These are phyloP conservation scores for Melastoma malabathricum DNA, from an alignment of 345 rosid genomes.

Conservation along the genomic window DNA sequence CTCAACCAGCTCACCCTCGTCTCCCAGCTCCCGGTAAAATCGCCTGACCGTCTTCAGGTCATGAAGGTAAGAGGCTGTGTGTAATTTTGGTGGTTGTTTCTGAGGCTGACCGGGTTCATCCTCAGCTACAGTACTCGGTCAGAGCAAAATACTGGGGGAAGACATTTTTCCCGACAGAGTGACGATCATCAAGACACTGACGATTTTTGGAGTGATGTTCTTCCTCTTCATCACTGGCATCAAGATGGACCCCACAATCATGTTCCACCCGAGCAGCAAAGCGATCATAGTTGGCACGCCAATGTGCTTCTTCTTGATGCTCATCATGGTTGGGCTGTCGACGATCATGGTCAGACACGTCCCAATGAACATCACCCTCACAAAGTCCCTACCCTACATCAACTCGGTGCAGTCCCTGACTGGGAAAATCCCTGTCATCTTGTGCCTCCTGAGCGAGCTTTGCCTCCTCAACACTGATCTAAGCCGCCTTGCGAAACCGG, in stretches of 20 bases:
- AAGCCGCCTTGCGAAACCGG: slow-evolving; percentile 25
- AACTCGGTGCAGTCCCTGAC: slow-evolving; percentile 14
- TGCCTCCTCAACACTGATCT: slow-evolving; percentile 23
- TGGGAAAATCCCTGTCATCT: slow-evolving; percentile 21
- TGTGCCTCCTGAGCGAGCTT: slow-evolving; percentile 23
- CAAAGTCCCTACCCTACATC: neutral
- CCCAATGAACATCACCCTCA: neutral
- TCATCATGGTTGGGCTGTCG: neutral
- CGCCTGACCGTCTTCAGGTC: neutral
- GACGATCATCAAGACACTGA: slow-evolving; percentile 1
- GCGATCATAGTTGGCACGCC: slow-evolving; percentile 13
- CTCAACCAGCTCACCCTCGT: slow-evolving; percentile 15
- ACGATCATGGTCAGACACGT: neutral
- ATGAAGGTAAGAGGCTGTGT: no score
- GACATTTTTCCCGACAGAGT: slow-evolving; percentile 10
- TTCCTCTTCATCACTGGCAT: slow-evolving; percentile 20
- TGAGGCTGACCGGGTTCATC: slow-evolving; percentile 21
- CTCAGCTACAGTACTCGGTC: slow-evolving; percentile 24
- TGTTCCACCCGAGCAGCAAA: slow-evolving; percentile 12
- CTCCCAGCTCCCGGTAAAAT: slow-evolving; percentile 17
- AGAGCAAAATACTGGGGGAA: neutral
- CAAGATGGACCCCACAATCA: slow-evolving; percentile 15
- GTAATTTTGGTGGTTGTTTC: neutral
- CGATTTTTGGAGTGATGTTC: slow-evolving; percentile 11
- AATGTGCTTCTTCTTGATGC: slow-evolving; percentile 6